A percentile compares a stretch with the other conserved stretches of the same genome.
These are phyloP conservation scores for Miamiensis avidus DNA, from an alignment of 169 alveolate genomes.

Conservation along the genomic window DNA sequence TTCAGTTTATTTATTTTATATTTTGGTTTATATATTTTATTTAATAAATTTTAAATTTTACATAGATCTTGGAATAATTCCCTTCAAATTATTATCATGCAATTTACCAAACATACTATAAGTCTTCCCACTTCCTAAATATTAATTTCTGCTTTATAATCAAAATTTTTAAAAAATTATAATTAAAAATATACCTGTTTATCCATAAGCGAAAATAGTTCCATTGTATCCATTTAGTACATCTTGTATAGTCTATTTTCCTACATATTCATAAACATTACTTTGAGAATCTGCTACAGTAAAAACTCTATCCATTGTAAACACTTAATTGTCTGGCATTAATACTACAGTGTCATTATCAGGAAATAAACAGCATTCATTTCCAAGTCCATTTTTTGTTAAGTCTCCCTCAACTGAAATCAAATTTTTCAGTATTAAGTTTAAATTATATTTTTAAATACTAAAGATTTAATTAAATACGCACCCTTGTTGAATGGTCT, in stretches of 20 bases:
- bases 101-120: slow-evolving; percentile 88
- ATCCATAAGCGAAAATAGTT: slow-evolving; percentile 70
- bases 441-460: background rate
- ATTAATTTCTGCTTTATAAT: slow-evolving; percentile 70
- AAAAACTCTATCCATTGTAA: slow-evolving; percentile 77
- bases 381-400: slow-evolving; percentile 24
- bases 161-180: slow-evolving; percentile 44
- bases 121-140: slow-evolving; percentile 77
- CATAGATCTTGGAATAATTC: slow-evolving; percentile 84
- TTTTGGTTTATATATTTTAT: too few relatives aligned
- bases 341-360: slow-evolving; percentile 34
- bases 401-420: slow-evolving; percentile 12
- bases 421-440: slow-evolving; percentile 3
- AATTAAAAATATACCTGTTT: slow-evolving; percentile 50
- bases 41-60: background rate
- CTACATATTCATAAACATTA: slow-evolving; percentile 70
- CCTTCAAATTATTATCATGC: slow-evolving; percentile 65
- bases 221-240: slow-evolving; percentile 77
- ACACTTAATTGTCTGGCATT: slow-evolving; percentile 41
- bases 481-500: slow-evolving; percentile 48
- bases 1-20: too few relatives aligned
- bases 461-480: slow-evolving; percentile 1
- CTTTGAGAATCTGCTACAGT: slow-evolving; percentile 42
- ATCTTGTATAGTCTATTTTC: slow-evolving; percentile 71
- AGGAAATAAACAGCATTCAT: slow-evolving; percentile 39